A percentile compares a stretch with the other conserved stretches of the same genome.
phyloP scores from a whole-genome alignment of 2,329 filamentous ascomycete genomes.

The Paecilomyces dactylethromorphus region DNA sequence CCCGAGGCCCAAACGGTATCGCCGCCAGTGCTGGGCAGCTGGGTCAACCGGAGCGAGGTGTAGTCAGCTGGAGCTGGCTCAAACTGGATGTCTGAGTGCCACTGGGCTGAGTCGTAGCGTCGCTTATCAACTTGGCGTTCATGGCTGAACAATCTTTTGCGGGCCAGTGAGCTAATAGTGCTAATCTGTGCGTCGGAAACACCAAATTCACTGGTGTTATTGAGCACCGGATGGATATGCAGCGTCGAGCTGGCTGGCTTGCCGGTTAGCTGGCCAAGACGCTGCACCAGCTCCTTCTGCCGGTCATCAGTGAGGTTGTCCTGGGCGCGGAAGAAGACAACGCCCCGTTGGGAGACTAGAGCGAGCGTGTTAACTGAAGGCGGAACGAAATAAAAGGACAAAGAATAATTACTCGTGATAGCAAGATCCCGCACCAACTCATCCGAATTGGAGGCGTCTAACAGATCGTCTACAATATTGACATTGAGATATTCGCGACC shows the following conservation, averaged over 20 bases:
- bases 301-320: neutral
- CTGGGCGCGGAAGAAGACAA: neutral
- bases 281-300: neutral
- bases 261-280: neutral
- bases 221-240: neutral
- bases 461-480: neutral
- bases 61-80: slow-evolving; percentile 61
- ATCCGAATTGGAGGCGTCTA: neutral
- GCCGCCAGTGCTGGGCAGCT: slow-evolving; percentile 51
- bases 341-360: neutral
- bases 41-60: slow-evolving; percentile 51
- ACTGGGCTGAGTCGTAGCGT: slow-evolving; percentile 39
- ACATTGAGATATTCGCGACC: neutral
- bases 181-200: neutral
- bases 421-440: neutral
- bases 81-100: slow-evolving; percentile 59
- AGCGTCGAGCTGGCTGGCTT: neutral
- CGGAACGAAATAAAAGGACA: neutral
- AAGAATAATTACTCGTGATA: neutral
- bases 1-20: slow-evolving; percentile 63
- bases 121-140: slow-evolving; percentile 4
- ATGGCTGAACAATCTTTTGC: neutral
- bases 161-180: neutral
- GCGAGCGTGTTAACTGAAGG: neutral
- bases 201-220: neutral